Conservation (phyloP, 139 green algal species). For the Coelastrella sp. region DNA sequence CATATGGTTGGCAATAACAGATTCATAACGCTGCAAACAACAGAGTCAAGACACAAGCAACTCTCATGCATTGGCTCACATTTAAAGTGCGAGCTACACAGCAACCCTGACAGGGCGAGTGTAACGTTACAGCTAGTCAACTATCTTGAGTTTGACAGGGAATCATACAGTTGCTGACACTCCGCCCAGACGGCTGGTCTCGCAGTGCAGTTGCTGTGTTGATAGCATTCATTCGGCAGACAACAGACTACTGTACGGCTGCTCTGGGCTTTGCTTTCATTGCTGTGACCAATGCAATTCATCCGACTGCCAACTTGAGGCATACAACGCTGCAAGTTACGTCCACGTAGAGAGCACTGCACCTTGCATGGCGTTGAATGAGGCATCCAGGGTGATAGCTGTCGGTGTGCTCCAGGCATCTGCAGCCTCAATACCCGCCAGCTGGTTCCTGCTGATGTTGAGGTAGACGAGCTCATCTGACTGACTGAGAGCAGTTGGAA, state of each 20-base stretch:
- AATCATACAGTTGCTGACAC: no score
- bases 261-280: no score
- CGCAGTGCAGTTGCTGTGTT: no score
- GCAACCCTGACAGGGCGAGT: no score
- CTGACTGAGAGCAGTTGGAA: conserved; percentile 18
- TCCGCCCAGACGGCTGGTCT: no score
- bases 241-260: no score
- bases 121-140: no score
- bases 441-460: conserved; percentile 34
- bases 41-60: background rate
- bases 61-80: background rate
- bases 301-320: background rate
- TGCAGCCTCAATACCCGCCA: background rate
- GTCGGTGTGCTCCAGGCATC: conserved; percentile 9
- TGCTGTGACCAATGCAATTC: background rate
- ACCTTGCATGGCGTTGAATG: conserved; percentile 35
- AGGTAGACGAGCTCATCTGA: conserved; percentile 29
- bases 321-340: background rate
- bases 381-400: conserved; percentile 27
- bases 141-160: no score
- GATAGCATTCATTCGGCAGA: no score
- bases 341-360: background rate
- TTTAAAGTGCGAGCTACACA: no score
- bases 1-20: no score
- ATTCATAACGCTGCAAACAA: no score